These are phyloP conservation scores for Penicillium odoratum DNA, from an alignment of 495 filamentous ascomycete species.

Conservation along the genomic window DNA sequence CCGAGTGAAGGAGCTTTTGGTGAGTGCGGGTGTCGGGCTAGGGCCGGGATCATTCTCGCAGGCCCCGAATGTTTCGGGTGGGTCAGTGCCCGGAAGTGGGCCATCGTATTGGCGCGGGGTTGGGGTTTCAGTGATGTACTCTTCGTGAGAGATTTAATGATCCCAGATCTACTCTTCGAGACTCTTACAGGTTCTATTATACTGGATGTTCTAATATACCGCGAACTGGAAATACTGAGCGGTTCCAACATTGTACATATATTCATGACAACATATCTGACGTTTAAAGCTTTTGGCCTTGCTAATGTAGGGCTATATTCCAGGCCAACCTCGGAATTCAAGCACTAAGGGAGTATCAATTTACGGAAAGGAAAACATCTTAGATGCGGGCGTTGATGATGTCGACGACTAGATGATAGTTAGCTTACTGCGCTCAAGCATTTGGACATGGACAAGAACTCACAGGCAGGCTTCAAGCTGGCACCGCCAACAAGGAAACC, in stretches of 20 bases:
- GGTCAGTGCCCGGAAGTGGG: constrained; percentile 59
- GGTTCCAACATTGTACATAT: constrained; percentile 33
- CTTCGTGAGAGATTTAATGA: constrained; percentile 59
- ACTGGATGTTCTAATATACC: constrained; percentile 14
- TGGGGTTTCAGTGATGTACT: constrained; percentile 88
- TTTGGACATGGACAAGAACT: constrained; percentile 37
- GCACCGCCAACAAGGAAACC: constrained; percentile 98
- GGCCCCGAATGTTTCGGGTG: constrained; percentile 28
- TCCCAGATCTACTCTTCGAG: background rate
- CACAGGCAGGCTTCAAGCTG: constrained; percentile 96
- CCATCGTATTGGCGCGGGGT: constrained; percentile 60
- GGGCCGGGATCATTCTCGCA: constrained; percentile 51
- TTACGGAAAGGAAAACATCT: constrained; percentile 19
- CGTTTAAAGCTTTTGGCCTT: constrained; percentile 27
- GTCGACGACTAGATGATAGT: constrained; percentile 54
- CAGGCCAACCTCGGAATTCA: constrained; percentile 4
- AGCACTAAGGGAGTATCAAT: constrained; percentile 23
- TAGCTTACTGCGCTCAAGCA: constrained; percentile 11
- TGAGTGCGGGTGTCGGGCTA: constrained; percentile 80
- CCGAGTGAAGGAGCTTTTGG: constrained; percentile 85
- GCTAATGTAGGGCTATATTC: constrained; percentile 7
- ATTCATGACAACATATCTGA: constrained; percentile 34
- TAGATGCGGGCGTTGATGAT: constrained; percentile 63
- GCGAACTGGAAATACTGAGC: constrained; percentile 19
- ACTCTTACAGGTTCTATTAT: constrained; percentile 1